phyloP scores from a whole-genome alignment of 768 basidiomycete genomes.

The Serendipita sp. region DNA sequence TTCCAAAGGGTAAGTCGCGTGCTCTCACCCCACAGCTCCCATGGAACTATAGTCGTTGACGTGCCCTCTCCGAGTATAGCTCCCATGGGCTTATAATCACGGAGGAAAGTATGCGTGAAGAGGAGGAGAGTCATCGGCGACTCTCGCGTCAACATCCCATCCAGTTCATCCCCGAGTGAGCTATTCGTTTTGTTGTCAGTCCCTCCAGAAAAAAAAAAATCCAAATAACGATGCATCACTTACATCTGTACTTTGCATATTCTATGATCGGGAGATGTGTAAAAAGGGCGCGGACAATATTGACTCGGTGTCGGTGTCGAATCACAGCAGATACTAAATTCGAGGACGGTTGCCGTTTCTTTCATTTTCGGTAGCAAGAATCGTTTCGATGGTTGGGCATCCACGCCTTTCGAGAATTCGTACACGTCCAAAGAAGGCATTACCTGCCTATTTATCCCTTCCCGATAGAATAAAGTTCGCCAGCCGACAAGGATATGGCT shows the following conservation, averaged over 20 bases:
- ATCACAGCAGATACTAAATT: not conserved
- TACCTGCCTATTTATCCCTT: not conserved
- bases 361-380: not conserved
- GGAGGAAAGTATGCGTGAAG: not conserved
- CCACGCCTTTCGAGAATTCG: not conserved
- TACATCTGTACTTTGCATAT: not conserved
- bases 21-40: not conserved
- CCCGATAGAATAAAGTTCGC: not conserved
- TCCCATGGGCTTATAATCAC: not conserved
- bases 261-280: not conserved
- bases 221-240: not conserved
- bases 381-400: not conserved
- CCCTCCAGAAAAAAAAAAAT: not conserved
- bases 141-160: too few relatives aligned
- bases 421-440: not conserved
- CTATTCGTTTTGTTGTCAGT: not conserved
- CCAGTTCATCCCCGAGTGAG: too few relatives aligned
- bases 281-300: not conserved
- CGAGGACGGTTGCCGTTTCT: not conserved
- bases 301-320: not conserved
- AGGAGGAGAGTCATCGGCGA: not conserved
- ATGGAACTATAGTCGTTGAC: not conserved
- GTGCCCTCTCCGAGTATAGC: not conserved
- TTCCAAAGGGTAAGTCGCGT: not conserved
- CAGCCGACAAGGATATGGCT: not conserved